Conservation (phyloP, 768 basidiomycete species). For the Trichaptum fuscoviolaceum region DNA sequence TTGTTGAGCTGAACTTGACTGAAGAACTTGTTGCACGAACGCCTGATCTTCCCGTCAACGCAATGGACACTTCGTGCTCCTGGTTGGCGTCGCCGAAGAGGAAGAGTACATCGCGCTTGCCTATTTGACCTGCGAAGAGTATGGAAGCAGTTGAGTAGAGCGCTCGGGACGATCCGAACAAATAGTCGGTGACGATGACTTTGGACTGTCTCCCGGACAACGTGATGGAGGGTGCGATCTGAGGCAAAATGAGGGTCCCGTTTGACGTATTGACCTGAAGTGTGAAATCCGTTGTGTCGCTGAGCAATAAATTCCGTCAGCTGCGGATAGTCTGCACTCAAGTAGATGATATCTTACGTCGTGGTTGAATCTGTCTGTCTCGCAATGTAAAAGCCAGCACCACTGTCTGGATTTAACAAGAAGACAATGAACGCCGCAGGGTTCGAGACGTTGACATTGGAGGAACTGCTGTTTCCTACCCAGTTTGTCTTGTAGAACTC, state of each 20-base stretch:
- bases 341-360: constrained; percentile 3
- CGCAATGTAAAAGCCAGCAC: constrained; percentile 22
- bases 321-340: background rate
- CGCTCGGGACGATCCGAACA: constrained; percentile 55
- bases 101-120: constrained; percentile 55
- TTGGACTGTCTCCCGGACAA: constrained; percentile 71
- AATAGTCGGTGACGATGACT: constrained; percentile 65
- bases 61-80: constrained; percentile 48
- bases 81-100: constrained; percentile 52
- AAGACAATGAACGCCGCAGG: constrained; percentile 16
- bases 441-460: constrained; percentile 12
- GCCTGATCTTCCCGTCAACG: constrained; percentile 31
- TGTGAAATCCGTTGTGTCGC: constrained; percentile 46
- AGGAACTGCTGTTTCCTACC: constrained; percentile 14
- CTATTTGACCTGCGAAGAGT: constrained; percentile 58
- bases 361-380: constrained; percentile 22
- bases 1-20: background rate
- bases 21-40: background rate
- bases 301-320: constrained; percentile 18
- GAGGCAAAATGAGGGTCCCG: constrained; percentile 53
- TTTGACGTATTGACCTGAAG: constrained; percentile 44
- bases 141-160: constrained; percentile 66
- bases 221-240: constrained; percentile 45
- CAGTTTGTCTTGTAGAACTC: constrained; percentile 23
- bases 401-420: constrained; percentile 22